Evolutionary conservation across 139 green algal genomes (phyloP), one percentile per base, ranked within the genome.

Genomic region (Chlorella sp.): DNA sequence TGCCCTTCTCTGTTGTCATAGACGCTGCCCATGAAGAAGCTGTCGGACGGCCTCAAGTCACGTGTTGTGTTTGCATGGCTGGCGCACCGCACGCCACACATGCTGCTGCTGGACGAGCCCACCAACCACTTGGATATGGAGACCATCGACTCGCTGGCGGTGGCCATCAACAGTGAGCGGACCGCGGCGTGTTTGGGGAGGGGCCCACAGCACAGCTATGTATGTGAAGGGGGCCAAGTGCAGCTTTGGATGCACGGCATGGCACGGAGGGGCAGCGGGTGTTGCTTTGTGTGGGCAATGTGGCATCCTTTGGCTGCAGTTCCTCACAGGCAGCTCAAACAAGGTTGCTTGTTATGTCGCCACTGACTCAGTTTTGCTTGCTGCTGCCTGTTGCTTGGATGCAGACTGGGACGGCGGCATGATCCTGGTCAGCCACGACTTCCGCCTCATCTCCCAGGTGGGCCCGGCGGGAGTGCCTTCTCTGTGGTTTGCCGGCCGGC

Each of bases 81-180:
- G 74, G 92, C 93, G 47, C 90, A 93, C 87, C 82, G 88, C 34
- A 96, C 91, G 25, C 96, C 96, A 0, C 94, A 99, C 92, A 94
- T 99, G 93, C 90, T 99, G 88, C 90, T 99, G 72, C 88, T 99
- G 71, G 94, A 97, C 79, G 94, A 97, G 90, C 93, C 94, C 47
- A 97, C 94, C 51, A 97, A 97, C 84, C 96, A 99, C 85, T 86
- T 98, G 82, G 97, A 99, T 89, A 97, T 99, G 73, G 97, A 99
- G 88, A 95, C 94, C 21, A 99, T 99, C 78, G 97, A 99, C 89
- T 95, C 93, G 25, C 89, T 99, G n/a, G 97, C 97, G 3, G 81
- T 90, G 23, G 97, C 96, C 20, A 96, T 99, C 89, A 98, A 98
- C 82, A 80, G 89, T 90, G 70, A 82, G 88, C 36, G 16, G 15